Percentiles rank a stretch among this genome's conserved stretches.
phyloP scores from a whole-genome alignment of 2,329 filamentous ascomycete genomes.

The Claviceps digitariae region DNA sequence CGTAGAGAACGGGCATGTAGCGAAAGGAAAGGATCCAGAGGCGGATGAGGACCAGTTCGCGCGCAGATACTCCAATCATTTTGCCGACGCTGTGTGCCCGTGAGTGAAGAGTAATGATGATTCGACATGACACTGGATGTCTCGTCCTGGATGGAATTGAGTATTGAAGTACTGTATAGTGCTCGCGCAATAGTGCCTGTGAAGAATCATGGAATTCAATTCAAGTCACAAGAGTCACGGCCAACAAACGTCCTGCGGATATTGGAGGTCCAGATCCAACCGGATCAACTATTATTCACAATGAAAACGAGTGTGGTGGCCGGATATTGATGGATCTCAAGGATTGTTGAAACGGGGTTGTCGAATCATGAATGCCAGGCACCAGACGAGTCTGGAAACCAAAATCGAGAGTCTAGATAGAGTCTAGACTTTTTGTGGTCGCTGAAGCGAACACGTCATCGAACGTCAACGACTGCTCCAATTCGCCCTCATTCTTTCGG shows the following conservation, averaged over 20 bases:
- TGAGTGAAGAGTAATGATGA: neutral
- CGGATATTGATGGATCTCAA: neutral
- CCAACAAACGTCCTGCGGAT: neutral
- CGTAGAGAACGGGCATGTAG: slow-evolving; percentile 28
- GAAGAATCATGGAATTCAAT: neutral
- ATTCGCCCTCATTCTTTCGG: neutral
- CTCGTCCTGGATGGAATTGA: neutral
- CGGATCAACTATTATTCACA: too few relatives aligned
- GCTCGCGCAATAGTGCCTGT: neutral
- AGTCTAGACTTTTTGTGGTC: neutral
- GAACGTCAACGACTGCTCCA: neutral
- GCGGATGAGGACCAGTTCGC: slow-evolving; percentile 32
- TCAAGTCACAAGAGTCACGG: too few relatives aligned
- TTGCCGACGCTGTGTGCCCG: neutral
- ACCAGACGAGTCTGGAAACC: too few relatives aligned
- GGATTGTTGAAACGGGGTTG: too few relatives aligned
- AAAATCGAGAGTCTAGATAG: too few relatives aligned
- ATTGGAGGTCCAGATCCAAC: neutral
- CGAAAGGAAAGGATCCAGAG: slow-evolving; percentile 28
- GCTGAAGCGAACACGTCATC: neutral
- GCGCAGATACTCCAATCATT: slow-evolving; percentile 25
- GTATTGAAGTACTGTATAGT: too few relatives aligned
- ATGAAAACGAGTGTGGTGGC: neutral
- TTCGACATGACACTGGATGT: neutral
- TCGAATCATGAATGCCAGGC: neutral